Conservation (phyloP, 116 monocot genomes). For the Papilionanthe hybrid region DNA sequence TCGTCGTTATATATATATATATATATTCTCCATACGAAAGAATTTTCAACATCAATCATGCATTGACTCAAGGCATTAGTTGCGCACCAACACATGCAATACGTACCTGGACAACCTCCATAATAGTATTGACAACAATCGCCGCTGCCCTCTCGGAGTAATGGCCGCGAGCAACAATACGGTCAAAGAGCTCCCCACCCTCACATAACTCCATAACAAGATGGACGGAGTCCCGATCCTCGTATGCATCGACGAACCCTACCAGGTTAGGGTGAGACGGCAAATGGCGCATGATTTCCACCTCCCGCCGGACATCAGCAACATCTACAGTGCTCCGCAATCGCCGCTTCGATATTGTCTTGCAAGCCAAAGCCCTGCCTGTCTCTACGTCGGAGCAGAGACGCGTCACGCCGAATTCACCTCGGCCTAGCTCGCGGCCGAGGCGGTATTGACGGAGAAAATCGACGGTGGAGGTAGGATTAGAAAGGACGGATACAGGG, state of each 20-base stretch:
- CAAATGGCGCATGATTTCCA: slow-evolving; percentile 54
- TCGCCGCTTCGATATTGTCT: slow-evolving; percentile 60
- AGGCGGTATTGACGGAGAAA: slow-evolving; percentile 33
- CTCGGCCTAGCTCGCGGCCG: slow-evolving; percentile 59
- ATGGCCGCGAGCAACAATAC: slow-evolving; percentile 61
- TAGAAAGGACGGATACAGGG: slow-evolving; percentile 20
- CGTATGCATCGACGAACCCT: slow-evolving; percentile 41
- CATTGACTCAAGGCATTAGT: too few species aligned
- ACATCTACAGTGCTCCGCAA: slow-evolving; percentile 36
- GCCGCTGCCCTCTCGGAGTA: slow-evolving; percentile 71
- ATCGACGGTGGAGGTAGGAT: slow-evolving; percentile 5
- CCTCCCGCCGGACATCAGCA: slow-evolving; percentile 61
- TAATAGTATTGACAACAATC: slow-evolving; percentile 38
- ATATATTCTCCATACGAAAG: too few species aligned
- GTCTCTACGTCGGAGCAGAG: slow-evolving; percentile 35
- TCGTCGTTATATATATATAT: too few species aligned
- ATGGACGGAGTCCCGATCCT: slow-evolving; percentile 64
- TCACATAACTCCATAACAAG: slow-evolving; percentile 77
- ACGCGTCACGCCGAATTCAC: slow-evolving; percentile 65
- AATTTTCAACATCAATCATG: too few species aligned
- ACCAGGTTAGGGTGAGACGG: slow-evolving; percentile 62
- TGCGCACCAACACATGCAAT: too few species aligned
- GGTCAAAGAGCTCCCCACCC: slow-evolving; percentile 76
- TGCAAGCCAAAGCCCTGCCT: slow-evolving; percentile 47
- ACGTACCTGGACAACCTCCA: slow-evolving; percentile 51